Evolutionary conservation across 176 grass and related monocot genomes (phyloP), one percentile per base, ranked within the genome.

Genomic region (Elymus sibiricus): DNA sequence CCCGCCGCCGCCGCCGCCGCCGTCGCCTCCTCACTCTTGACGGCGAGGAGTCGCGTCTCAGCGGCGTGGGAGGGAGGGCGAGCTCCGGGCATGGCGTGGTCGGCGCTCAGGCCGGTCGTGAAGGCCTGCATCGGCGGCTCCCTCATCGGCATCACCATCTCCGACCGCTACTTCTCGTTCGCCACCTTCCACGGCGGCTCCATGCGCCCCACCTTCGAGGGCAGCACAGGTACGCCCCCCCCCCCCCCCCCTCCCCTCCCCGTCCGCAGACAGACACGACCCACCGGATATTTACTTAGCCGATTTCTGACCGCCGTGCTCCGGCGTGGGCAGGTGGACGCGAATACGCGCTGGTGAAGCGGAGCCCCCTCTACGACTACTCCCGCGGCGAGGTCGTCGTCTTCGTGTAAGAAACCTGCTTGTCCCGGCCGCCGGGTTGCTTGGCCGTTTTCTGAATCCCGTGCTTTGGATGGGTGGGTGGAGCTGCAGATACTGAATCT

Each of bases 161-260:
- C 88, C 53, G 92, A 97, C 81, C 64, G 82, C 27, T 93, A 89
- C 74, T 86, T 31, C 37, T 86, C 68, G 22, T 0, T 91, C 19
- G 5, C 74, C 80, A 6, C 86, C 65, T 37, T 97, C 26, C 32
- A 64, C 6, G 95, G 92, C 74, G 15, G 11, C 75, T 97, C 92
- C 63, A 97, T 97, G 95, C n/a, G 81, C 63, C 95, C 95, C 46
- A 97, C 90, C 70, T 88, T 94, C 58, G 43, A 82, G 16, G 28
- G 47, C 59, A 12, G 78, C 4, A 21, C 11, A 88, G 25, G 85
- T 51, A 79, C 77, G 40, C 38, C 76, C 81, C 83, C 51, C 39
- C 80, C 84, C 81, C 37, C 43, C 51, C 10, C 63, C 29, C 1
- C 13, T 14, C 46, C 13, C 43, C 15, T 47, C 47, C 47, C 47